Percentiles rank a stretch among this genome's conserved stretches.
These are phyloP conservation scores for Fusarium keratoplasticum DNA, from an alignment of 2,329 filamentous ascomycete species.

Conservation along the genomic window DNA sequence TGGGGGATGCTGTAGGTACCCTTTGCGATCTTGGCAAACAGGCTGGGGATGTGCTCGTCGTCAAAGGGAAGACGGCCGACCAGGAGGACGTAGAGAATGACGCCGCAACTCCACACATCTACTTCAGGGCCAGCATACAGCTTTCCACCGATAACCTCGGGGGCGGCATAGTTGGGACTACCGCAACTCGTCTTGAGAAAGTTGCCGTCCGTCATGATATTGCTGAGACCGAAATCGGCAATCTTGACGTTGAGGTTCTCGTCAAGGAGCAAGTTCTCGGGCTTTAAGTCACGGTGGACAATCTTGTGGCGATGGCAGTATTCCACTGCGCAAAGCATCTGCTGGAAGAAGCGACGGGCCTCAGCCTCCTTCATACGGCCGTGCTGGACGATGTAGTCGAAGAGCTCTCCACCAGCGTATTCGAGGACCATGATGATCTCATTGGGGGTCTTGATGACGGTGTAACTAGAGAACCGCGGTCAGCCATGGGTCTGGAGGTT, in stretches of 20 bases:
- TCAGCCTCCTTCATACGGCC: conserved; percentile 91
- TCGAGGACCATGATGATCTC: conserved; percentile 99
- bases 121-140: conserved; percentile 97
- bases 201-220: conserved; percentile 99
- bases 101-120: conserved; percentile 97
- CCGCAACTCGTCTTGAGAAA: conserved; percentile 99
- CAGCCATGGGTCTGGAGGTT: conserved; percentile 1
- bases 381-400: conserved; percentile 97
- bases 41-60: conserved; percentile 96
- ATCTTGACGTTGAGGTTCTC: conserved; percentile 98
- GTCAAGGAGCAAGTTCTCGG: conserved; percentile 95
- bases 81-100: conserved; percentile 87
- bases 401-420: conserved; percentile 95
- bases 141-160: conserved; percentile 97
- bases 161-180: conserved; percentile 97
- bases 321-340: conserved; percentile 98
- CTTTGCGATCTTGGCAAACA: conserved; percentile 97
- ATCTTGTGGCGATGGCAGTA: conserved; percentile 99
- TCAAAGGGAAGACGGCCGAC: conserved; percentile 92
- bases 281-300: conserved; percentile 96
- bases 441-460: conserved; percentile 91
- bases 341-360: conserved; percentile 98
- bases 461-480: conserved; percentile 70
- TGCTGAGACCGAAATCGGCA: conserved; percentile 97
- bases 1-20: conserved; percentile 93